Percentiles rank a stretch among this genome's conserved stretches.
These are phyloP conservation scores for Helotiales sp. DNA, from an alignment of 2,329 filamentous ascomycete species.

Conservation along the genomic window DNA sequence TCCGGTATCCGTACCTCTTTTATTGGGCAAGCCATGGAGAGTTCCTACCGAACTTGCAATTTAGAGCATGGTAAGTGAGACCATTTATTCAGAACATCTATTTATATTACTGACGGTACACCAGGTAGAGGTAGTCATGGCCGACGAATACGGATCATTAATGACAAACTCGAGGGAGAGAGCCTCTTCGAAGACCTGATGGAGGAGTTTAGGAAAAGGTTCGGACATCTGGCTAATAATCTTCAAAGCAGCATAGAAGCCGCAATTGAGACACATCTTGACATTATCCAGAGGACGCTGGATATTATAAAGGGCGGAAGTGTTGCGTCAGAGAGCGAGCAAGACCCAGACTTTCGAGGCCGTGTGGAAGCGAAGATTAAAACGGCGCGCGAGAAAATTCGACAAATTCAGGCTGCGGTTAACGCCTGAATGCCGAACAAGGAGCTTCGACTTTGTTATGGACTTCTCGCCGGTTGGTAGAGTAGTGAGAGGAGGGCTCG, in stretches of 20 bases:
- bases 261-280: constrained; percentile 27
- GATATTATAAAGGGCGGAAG: constrained; percentile 41
- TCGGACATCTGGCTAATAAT: constrained; percentile 23
- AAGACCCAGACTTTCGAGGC: constrained; percentile 38
- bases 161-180: constrained; percentile 25
- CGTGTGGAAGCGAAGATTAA: constrained; percentile 32
- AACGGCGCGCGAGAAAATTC: background rate
- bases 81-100: background rate
- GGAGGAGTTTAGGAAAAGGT: constrained; percentile 26
- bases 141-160: constrained; percentile 39
- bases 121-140: constrained; percentile 35
- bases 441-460: too few relatives aligned
- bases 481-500: too few relatives aligned
- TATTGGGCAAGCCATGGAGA: constrained; percentile 40
- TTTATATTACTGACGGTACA: background rate
- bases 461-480: too few relatives aligned
- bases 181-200: constrained; percentile 36
- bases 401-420: background rate
- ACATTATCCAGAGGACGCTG: constrained; percentile 33
- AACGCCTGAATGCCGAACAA: too few relatives aligned
- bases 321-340: constrained; percentile 39
- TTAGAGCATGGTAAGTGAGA: constrained; percentile 35
- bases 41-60: constrained; percentile 35
- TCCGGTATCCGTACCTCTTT: constrained; percentile 41
- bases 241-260: constrained; percentile 28